A percentile compares a stretch with the other conserved stretches of the same genome.
phyloP scores from a whole-genome alignment of 1,284 basidiomycete genomes.

The Mrakiaceae sp. region DNA sequence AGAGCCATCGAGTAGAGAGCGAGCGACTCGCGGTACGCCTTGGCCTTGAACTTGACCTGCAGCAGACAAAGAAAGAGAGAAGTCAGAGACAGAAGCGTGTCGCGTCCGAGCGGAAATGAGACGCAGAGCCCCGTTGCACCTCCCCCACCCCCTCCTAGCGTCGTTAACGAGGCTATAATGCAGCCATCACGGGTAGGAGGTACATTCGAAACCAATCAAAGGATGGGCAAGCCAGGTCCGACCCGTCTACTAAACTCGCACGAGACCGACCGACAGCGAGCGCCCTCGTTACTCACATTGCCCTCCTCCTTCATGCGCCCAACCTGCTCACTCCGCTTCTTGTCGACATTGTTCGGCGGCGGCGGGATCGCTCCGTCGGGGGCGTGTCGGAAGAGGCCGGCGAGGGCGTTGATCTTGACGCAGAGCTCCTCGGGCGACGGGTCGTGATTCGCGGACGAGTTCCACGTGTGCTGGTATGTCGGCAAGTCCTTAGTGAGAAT shows the following conservation, averaged over 20 bases:
- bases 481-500: background rate
- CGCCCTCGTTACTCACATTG: slow-evolving; percentile 47
- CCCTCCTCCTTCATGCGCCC: slow-evolving; percentile 76
- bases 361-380: slow-evolving; percentile 63
- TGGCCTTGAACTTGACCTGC: slow-evolving; percentile 62
- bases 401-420: slow-evolving; percentile 41
- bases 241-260: no score
- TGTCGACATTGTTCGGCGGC: slow-evolving; percentile 62
- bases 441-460: background rate
- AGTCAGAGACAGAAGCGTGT: background rate
- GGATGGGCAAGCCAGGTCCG: no score
- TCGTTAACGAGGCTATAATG: background rate
- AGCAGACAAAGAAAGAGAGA: background rate
- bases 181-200: slow-evolving; percentile 2
- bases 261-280: no score
- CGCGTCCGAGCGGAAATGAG: slow-evolving; percentile 2
- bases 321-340: slow-evolving; percentile 60
- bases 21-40: slow-evolving; percentile 64
- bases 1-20: slow-evolving; percentile 74
- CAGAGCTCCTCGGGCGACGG: background rate
- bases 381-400: slow-evolving; percentile 55
- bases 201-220: slow-evolving; percentile 7
- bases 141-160: no score
- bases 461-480: background rate
- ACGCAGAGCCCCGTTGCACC: background rate